Evolutionary conservation across 345 rosid genomes (phyloP), one percentile per base, ranked within the genome.

Genomic region (Acer negundo): DNA sequence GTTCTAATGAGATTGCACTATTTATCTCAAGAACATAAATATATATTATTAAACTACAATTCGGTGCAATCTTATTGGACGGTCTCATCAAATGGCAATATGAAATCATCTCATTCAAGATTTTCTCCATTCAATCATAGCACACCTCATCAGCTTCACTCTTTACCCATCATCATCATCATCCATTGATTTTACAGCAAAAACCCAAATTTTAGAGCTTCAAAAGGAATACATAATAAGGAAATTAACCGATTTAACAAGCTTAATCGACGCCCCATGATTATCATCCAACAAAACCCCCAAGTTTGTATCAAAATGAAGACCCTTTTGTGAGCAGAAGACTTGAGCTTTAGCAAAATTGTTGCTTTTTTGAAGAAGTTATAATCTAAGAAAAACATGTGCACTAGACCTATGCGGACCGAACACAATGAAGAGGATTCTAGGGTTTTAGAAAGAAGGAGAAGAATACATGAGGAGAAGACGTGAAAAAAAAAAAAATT

Each of bases 61-160:
- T 28, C 2, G 3, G 31, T 28, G 31, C 3, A 28, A 28, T 28
- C 31, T 28, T 3, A 28, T 28, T 28, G 3, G 31, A 28, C 31
- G 3, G 31, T 28, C 3, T 28, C 31, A 28, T 0, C 31, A 28
- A 28, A 3, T 28, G 31, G 31, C 2, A 28, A 28, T 28, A 28
- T 28, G 31, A 28, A 3, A 28, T 1, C 2, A 3, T 28, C 31
- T 1, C 31, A 28, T 28, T 28, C 2, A 28, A 28, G 31, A 28
- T 28, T 28, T 28, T 28, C 31, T 28, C 31, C 31, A 2, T 3
- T 28, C 31, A 77, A 92, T 84, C 75, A 87, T 84, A 65, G 91
- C 93, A 82, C 92, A 94, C 72, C 90, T 88, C 86, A 86, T 94
- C 85, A 94, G 74, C 78, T 94, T 90, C 78, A 94, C 80, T 40